Percentiles rank a stretch among this genome's conserved stretches.
phyloP scores from a whole-genome alignment of 805 yeast species.

The Lachancea meyersii region DNA sequence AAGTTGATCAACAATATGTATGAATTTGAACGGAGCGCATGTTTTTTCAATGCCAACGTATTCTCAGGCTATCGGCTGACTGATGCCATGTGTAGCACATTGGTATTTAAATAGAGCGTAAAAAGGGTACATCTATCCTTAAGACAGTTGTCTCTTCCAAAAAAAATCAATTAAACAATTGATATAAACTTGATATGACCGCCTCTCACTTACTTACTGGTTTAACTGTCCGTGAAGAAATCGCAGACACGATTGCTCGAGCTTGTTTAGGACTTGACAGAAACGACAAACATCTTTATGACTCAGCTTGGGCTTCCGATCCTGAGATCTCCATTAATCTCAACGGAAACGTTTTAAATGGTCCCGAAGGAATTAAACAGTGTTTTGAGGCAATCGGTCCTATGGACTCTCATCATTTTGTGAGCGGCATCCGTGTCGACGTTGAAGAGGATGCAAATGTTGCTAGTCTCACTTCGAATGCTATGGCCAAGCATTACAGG shows the following conservation, averaged over 20 bases:
- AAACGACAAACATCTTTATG: slow-evolving; percentile 3
- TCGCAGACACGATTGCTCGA: slow-evolving; percentile 7
- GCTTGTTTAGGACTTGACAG: slow-evolving; percentile 6
- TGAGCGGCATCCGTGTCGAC: slow-evolving; percentile 7
- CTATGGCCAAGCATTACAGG: slow-evolving; percentile 9
- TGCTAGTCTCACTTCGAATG: slow-evolving; percentile 6
- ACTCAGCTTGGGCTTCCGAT: slow-evolving; percentile 1
- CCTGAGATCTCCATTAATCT: slow-evolving; percentile 3
- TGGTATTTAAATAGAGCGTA: too few relatives aligned
- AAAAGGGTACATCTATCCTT: too few relatives aligned
- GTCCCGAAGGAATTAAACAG: slow-evolving; percentile 1
- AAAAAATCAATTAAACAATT: too few relatives aligned
- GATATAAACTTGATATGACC: too few relatives aligned
- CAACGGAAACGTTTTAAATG: slow-evolving; percentile 2
- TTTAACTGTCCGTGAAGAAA: slow-evolving; percentile 6
- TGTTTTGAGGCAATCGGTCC: slow-evolving; percentile 3
- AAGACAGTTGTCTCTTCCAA: too few relatives aligned
- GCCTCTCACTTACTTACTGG: slow-evolving; percentile 1
- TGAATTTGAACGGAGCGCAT: too few relatives aligned
- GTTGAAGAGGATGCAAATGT: slow-evolving; percentile 1
- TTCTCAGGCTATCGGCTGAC: too few relatives aligned
- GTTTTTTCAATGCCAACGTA: too few relatives aligned
- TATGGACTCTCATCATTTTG: slow-evolving; percentile 8
- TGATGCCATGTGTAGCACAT: too few relatives aligned
- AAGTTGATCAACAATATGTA: too few relatives aligned